Percentiles rank a stretch among this genome's conserved stretches.
Evolutionary conservation across 1,284 basidiomycete genomes (phyloP).

Genomic region (Entoloma clypeatum): DNA sequence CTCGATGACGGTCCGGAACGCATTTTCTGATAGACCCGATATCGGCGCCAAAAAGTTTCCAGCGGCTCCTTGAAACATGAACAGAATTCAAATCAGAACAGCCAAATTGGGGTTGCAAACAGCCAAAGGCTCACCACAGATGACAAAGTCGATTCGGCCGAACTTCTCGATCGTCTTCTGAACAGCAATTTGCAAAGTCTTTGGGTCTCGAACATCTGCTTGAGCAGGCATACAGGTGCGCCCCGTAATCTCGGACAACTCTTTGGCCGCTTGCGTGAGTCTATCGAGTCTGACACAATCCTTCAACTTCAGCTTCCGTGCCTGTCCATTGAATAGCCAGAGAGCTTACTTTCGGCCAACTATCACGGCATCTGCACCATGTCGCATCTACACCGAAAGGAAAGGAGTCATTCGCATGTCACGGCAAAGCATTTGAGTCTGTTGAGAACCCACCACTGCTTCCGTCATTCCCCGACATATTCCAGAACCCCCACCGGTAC

Average conservation of each 20-base stretch:
- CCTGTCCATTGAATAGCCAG: conserved; percentile 16
- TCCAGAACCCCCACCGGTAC: conserved; percentile 86
- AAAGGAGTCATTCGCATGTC: conserved; percentile 2
- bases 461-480: conserved; percentile 91
- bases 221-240: conserved; percentile 68
- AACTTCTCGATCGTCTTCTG: conserved; percentile 71
- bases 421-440: conserved; percentile 1
- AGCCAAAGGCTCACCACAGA: conserved; percentile 64
- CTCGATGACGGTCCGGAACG: conserved; percentile 90
- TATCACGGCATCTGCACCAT: conserved; percentile 81
- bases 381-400: conserved; percentile 67
- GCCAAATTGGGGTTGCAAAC: not conserved
- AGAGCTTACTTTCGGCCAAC: conserved; percentile 77
- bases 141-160: conserved; percentile 92
- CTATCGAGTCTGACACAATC: conserved; percentile 61
- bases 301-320: conserved; percentile 4
- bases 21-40: conserved; percentile 78
- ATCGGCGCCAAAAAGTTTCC: conserved; percentile 90
- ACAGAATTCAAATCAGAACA: not conserved
- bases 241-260: conserved; percentile 71
- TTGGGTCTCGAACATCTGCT: conserved; percentile 82
- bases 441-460: conserved; percentile 54
- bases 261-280: conserved; percentile 66
- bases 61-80: conserved; percentile 61
- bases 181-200: conserved; percentile 75